Evolutionary conservation across 129 eudicot species (phyloP).

Genomic region (Cynara cardunculus): DNA sequence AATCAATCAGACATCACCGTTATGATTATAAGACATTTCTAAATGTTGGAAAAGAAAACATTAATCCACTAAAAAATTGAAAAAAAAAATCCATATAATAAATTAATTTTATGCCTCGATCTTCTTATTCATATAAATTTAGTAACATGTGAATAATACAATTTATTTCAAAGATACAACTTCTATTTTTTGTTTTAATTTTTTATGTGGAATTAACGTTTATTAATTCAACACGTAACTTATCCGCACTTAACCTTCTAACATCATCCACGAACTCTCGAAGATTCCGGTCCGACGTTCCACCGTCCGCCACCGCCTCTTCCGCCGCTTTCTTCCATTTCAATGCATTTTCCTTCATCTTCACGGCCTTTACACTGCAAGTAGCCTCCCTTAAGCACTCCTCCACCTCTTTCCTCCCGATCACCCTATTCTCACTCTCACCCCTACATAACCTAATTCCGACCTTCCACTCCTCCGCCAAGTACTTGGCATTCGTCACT

Average conservation of each 20-base stretch:
- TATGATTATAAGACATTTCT: too few species aligned
- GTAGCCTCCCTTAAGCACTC: slow-evolving; percentile 36
- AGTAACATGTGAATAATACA: too few species aligned
- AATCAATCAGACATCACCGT: too few species aligned
- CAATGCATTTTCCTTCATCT: slow-evolving; percentile 36
- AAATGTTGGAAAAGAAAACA: too few species aligned
- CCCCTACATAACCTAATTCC: slow-evolving; percentile 33
- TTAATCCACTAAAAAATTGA: too few species aligned
- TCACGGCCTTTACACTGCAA: slow-evolving; percentile 31
- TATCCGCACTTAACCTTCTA: neutral
- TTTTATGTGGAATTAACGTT: too few species aligned
- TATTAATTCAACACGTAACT: too few species aligned
- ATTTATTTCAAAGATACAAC: too few species aligned
- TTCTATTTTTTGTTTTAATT: too few species aligned
- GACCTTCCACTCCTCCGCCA: slow-evolving; percentile 29
- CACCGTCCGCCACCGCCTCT: slow-evolving; percentile 45
- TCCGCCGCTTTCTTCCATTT: neutral
- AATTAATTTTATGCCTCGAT: too few species aligned
- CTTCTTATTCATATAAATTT: too few species aligned
- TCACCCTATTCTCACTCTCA: slow-evolving; percentile 51
- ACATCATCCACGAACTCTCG: slow-evolving; percentile 43
- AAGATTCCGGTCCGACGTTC: slow-evolving; percentile 46
- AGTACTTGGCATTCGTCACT: slow-evolving; percentile 59
- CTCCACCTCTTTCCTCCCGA: slow-evolving; percentile 54
- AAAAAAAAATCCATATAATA: too few species aligned